These are phyloP conservation scores for Quercus cerris DNA, from an alignment of 306 rosid species.

Conservation along the genomic window DNA sequence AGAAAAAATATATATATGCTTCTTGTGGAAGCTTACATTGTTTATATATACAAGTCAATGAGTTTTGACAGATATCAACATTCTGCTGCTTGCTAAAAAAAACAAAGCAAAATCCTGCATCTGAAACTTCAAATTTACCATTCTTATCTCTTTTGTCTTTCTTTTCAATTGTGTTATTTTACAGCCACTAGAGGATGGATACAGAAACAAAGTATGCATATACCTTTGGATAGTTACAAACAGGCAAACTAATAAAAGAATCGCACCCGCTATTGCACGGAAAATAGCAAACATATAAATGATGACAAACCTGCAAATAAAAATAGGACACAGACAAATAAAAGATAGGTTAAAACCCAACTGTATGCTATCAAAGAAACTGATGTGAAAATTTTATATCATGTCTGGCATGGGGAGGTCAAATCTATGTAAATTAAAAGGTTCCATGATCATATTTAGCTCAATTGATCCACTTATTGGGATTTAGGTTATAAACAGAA, in stretches of 20 bases:
- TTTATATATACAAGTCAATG: conserved; percentile 22
- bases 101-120: conserved; percentile 43
- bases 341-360: background rate
- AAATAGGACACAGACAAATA: background rate
- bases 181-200: conserved; percentile 50
- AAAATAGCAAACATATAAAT: conserved; percentile 24
- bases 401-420: background rate
- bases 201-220: conserved; percentile 45
- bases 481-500: background rate
- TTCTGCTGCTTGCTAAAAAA: conserved; percentile 37
- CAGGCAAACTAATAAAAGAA: conserved; percentile 86
- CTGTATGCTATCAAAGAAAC: background rate
- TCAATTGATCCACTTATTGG: background rate
- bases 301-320: conserved; percentile 51
- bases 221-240: conserved; percentile 69
- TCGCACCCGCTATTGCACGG: conserved; percentile 52
- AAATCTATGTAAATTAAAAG: background rate
- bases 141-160: conserved; percentile 30
- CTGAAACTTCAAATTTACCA: conserved; percentile 29
- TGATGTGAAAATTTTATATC: background rate
- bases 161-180: conserved; percentile 45
- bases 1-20: background rate
- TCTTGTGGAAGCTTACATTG: conserved; percentile 17
- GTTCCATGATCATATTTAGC: background rate
- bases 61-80: conserved; percentile 27